Base-by-base conservation (phyloP, 805 yeast species). In the Pichia pseudocactophila region DNA sequence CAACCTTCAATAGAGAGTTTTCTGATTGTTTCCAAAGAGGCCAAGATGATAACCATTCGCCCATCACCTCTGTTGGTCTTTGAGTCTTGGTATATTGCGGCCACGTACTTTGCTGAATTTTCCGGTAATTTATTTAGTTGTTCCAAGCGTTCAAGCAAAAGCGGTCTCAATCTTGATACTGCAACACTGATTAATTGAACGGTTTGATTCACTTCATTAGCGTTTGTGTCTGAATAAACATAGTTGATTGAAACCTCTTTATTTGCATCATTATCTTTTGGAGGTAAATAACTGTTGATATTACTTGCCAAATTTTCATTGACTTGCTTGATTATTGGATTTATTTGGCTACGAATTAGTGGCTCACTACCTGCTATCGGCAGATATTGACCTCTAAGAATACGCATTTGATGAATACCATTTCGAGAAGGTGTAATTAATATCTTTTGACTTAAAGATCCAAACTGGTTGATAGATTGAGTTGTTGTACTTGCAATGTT, bases 141-240 rank as follows among this genome's bases (percentile, higher is more conserved):
- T n/a, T 37, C 16, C 15, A 66, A 47, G 38, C 54, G 22, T 15
- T 52, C 46, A n/a, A 51, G 44, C 7, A 63, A 46, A 5, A 58
- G 60, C 12, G 73, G 70, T 17, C 63, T 49, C 2, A 68, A 57
- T 44, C 73, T 62, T 30, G 54, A 50, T 8, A 66, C 49, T n/a
- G 68, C 63, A 47, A 68, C 69, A 30, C 56, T 47, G 9, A 71
- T 41, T 30, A 77, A 59, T 36, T 66, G 60, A 16, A 67, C 32
- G n/a, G 78, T 66, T 57, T 78, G 73, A 37, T 74, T 64, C 31
- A 79, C 45, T 61, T 82, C 89, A 56, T 78, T 79, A 5, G 78
- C 64, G 3, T 36, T n/a, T 16, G 30, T 27, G n/a, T 41, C 40
- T 3, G 44, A 28, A 9, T 33, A 18, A 6, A 31, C 40, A 42